Evolutionary conservation across 495 filamentous ascomycete genomes (phyloP).

Genomic region (Annulohypoxylon moriforme): DNA sequence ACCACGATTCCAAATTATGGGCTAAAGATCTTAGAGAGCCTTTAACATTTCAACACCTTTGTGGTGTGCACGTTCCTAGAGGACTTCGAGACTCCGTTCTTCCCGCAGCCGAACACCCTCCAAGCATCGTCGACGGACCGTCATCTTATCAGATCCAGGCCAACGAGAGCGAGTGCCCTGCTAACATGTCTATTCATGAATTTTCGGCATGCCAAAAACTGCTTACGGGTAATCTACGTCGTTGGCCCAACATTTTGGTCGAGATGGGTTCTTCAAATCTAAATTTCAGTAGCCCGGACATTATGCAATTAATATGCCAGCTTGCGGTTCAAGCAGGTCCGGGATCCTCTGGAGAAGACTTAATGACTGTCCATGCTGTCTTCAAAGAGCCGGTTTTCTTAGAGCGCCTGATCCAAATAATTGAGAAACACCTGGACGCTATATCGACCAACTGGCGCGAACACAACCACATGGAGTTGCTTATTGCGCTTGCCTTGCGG

Average conservation of each 20-base stretch:
- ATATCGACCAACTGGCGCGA: slow-evolving; percentile 67
- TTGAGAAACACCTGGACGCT: slow-evolving; percentile 53
- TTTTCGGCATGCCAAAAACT: slow-evolving; percentile 64
- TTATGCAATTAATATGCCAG: slow-evolving; percentile 54
- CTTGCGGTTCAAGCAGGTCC: slow-evolving; percentile 63
- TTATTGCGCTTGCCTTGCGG: slow-evolving; percentile 57
- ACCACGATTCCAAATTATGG: slow-evolving; percentile 47
- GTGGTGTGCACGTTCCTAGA: slow-evolving; percentile 48
- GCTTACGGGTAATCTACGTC: slow-evolving; percentile 54
- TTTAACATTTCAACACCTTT: slow-evolving; percentile 55
- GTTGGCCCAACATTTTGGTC: slow-evolving; percentile 62
- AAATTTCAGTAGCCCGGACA: slow-evolving; percentile 64
- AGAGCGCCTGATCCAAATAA: slow-evolving; percentile 53
- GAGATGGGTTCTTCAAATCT: slow-evolving; percentile 66
- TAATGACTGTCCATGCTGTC: slow-evolving; percentile 56
- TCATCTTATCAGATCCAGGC: slow-evolving; percentile 68
- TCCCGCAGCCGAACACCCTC: slow-evolving; percentile 25
- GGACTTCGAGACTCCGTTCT: slow-evolving; percentile 42
- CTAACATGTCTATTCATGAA: slow-evolving; percentile 59
- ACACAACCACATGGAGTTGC: slow-evolving; percentile 57
- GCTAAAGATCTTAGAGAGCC: slow-evolving; percentile 36
- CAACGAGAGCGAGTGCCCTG: slow-evolving; percentile 61
- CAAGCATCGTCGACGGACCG: slow-evolving; percentile 51
- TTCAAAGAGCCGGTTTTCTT: slow-evolving; percentile 62
- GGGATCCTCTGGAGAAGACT: slow-evolving; percentile 34